Percentiles rank a stretch among this genome's conserved stretches.
phyloP scores from a whole-genome alignment of 225 moss, liverwort and hornwort species.

The Pseudoscleropodium purum region DNA sequence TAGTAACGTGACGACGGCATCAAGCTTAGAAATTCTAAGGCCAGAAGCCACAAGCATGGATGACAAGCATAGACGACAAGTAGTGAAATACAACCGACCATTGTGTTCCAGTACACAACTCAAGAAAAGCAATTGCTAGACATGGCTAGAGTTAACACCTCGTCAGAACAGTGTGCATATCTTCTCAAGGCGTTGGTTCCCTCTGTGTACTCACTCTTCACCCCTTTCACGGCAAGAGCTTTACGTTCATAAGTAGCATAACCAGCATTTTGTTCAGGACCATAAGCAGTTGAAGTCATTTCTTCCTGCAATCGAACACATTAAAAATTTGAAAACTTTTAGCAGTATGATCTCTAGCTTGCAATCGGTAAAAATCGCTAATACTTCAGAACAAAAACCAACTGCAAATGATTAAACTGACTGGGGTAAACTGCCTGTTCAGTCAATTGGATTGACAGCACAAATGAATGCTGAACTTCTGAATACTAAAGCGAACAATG shows the following conservation, averaged over 20 bases:
- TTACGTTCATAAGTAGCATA: constrained; percentile 12
- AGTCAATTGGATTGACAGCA: neutral
- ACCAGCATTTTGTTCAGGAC: constrained; percentile 5
- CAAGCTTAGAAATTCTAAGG: neutral
- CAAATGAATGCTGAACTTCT: neutral
- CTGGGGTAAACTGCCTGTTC: neutral
- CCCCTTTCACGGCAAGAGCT: constrained; percentile 11
- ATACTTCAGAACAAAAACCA: neutral
- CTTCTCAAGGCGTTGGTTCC: neutral
- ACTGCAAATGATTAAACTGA: neutral
- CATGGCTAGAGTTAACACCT: constrained; percentile 2
- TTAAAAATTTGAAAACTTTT: neutral
- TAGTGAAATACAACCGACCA: neutral
- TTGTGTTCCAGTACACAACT: neutral
- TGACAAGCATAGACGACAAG: neutral
- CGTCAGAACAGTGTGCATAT: neutral
- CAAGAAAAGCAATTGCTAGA: neutral
- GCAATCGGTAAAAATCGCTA: neutral
- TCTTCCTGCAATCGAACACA: constrained; percentile 6
- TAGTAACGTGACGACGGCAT: neutral
- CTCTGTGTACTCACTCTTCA: neutral
- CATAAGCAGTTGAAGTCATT: constrained; percentile 17
- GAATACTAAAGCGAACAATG: neutral
- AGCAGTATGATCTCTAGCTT: neutral
- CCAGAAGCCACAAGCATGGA: neutral